Conservation (phyloP, 2,329 filamentous ascomycete species). For the Nemania abortiva region DNA sequence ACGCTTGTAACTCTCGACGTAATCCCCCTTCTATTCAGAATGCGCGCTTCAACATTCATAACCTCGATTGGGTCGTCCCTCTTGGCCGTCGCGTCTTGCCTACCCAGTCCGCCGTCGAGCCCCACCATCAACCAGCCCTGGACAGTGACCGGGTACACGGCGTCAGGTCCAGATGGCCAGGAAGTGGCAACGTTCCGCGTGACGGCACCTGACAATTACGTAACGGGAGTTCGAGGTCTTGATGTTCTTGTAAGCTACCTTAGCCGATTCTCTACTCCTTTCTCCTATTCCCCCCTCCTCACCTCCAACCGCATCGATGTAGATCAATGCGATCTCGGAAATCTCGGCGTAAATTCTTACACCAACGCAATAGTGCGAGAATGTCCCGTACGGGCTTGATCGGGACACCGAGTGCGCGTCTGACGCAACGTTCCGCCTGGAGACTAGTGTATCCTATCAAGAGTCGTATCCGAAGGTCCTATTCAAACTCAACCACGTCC, state of each 20-base stretch:
- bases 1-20: constrained; percentile 14
- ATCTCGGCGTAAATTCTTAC: constrained; percentile 22
- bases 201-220: constrained; percentile 33
- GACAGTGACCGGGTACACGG: constrained; percentile 31
- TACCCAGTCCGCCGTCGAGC: constrained; percentile 18
- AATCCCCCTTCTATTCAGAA: constrained; percentile 22
- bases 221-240: constrained; percentile 32
- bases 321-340: constrained; percentile 13
- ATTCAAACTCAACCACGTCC: constrained; percentile 34
- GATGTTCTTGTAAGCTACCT: constrained; percentile 31
- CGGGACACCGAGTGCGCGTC: constrained; percentile 30
- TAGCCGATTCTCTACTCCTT: too few relatives aligned
- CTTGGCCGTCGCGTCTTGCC: constrained; percentile 20
- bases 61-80: constrained; percentile 25
- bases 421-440: constrained; percentile 26
- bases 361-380: constrained; percentile 27
- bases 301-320: background rate
- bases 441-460: constrained; percentile 30
- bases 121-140: constrained; percentile 30
- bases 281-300: background rate
- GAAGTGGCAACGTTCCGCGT: constrained; percentile 31
- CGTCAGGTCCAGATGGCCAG: constrained; percentile 29
- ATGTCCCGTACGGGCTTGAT: constrained; percentile 29
- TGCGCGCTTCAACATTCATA: constrained; percentile 22
- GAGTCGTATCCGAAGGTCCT: constrained; percentile 32